Percentiles rank a stretch among this genome's conserved stretches.
These are phyloP conservation scores for Lactarius deliciosus DNA, from an alignment of 768 basidiomycete genomes.

Conservation along the genomic window DNA sequence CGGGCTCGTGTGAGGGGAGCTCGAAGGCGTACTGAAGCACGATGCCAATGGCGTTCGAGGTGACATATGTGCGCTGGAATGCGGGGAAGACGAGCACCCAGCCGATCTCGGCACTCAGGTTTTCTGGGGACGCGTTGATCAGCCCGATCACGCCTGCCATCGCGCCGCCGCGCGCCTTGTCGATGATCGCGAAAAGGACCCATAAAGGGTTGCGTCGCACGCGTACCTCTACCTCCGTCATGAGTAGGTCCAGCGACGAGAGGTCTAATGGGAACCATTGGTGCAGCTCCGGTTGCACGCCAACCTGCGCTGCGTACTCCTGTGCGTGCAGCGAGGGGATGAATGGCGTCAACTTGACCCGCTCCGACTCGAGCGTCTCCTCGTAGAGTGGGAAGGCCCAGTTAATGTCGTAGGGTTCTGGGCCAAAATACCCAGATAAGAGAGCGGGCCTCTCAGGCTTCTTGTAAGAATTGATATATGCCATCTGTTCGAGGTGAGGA, in stretches of 20 bases:
- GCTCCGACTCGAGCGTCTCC: slow-evolving; percentile 37
- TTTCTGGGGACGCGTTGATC: slow-evolving; percentile 28
- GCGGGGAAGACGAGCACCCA: slow-evolving; percentile 16
- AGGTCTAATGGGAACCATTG: slow-evolving; percentile 38
- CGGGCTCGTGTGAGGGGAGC: slow-evolving; percentile 18
- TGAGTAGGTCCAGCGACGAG: slow-evolving; percentile 29
- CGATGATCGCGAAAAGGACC: slow-evolving; percentile 42
- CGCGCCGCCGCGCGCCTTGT: slow-evolving; percentile 38
- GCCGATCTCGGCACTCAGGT: slow-evolving; percentile 16
- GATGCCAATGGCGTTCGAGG: slow-evolving; percentile 37
- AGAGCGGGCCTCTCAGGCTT: slow-evolving; percentile 14
- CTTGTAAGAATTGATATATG: slow-evolving; percentile 19
- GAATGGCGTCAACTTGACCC: slow-evolving; percentile 43
- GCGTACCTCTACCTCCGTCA: slow-evolving; percentile 30
- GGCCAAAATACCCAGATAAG: slow-evolving; percentile 26
- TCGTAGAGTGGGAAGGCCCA: slow-evolving; percentile 38
- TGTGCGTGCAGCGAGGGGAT: slow-evolving; percentile 39
- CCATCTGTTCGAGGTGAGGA: not conserved
- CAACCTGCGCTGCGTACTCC: slow-evolving; percentile 33
- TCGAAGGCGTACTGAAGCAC: slow-evolving; percentile 43
- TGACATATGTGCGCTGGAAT: slow-evolving; percentile 23
- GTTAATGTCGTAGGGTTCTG: slow-evolving; percentile 43
- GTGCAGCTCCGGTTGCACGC: slow-evolving; percentile 33
- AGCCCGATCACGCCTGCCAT: slow-evolving; percentile 43
- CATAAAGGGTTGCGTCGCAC: slow-evolving; percentile 29